phyloP scores from a whole-genome alignment of 805 yeast genomes.

The Blastobotrys peoriensis region DNA sequence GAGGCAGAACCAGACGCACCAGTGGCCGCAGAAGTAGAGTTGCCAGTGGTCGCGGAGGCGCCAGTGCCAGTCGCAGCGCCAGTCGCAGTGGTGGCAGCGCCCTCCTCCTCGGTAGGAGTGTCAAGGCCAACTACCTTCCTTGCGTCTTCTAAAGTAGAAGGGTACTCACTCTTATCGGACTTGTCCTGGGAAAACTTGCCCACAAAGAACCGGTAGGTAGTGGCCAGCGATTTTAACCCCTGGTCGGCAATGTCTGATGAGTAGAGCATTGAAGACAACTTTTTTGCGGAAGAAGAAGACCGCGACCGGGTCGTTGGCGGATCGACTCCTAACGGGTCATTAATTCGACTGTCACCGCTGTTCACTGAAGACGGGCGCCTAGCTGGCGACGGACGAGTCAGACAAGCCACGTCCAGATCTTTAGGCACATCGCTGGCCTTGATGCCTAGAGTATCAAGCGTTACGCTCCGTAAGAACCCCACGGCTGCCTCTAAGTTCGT shows the following conservation, averaged over 20 bases:
- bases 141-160: constrained; percentile 23
- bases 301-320: constrained; percentile 7
- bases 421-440: constrained; percentile 21
- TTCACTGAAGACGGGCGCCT: background rate
- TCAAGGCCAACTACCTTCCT: constrained; percentile 21
- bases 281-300: constrained; percentile 1
- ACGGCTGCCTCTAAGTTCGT: constrained; percentile 41
- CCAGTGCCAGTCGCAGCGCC: background rate
- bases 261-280: constrained; percentile 15
- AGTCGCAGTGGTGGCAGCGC: constrained; percentile 2
- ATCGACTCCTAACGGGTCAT: constrained; percentile 17
- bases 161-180: constrained; percentile 12
- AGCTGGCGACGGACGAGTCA: constrained; percentile 5
- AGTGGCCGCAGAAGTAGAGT: background rate
- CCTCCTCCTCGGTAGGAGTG: constrained; percentile 5
- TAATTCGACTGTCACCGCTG: constrained; percentile 1
- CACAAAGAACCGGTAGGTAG: constrained; percentile 29
- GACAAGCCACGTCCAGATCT: constrained; percentile 15
- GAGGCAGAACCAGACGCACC: constrained; percentile 9
- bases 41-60: background rate
- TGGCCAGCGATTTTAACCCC: constrained; percentile 28
- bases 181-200: constrained; percentile 20
- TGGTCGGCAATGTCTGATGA: constrained; percentile 28
- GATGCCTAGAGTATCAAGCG: constrained; percentile 27
- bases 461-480: constrained; percentile 32